phyloP scores from a whole-genome alignment of 805 yeast genomes.

The Spathaspora sp. region DNA sequence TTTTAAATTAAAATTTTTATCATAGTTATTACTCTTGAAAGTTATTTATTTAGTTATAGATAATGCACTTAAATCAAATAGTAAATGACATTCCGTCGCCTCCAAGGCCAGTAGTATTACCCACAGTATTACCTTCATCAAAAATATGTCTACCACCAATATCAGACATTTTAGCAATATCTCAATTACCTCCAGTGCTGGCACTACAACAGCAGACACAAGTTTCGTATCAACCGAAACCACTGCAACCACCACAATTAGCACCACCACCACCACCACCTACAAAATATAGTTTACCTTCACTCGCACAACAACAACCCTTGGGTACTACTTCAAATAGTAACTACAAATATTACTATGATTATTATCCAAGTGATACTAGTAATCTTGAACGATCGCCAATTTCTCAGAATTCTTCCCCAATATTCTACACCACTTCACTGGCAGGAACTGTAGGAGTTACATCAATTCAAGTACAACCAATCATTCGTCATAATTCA shows the following conservation, averaged over 20 bases:
- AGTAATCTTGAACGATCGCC: neutral
- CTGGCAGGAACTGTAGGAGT: neutral
- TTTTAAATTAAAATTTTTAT: neutral
- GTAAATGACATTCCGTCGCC: neutral
- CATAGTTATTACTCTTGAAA: neutral
- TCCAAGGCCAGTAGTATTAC: neutral
- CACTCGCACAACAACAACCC: conserved; percentile 1
- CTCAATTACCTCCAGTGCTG: conserved; percentile 5
- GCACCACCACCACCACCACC: conserved; percentile 7
- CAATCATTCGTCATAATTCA: neutral
- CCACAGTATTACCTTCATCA: conserved; percentile 4
- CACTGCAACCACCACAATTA: conserved; percentile 1
- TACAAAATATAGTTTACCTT: conserved; percentile 1
- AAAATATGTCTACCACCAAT: conserved; percentile 35
- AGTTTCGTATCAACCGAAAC: conserved; percentile 1
- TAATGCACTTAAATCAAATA: conserved; percentile 1
- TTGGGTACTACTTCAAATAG: neutral
- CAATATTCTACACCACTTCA: neutral
- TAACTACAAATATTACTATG: conserved; percentile 1
- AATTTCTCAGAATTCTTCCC: conserved; percentile 1
- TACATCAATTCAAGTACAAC: neutral
- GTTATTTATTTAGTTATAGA: neutral
- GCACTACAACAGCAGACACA: conserved; percentile 6
- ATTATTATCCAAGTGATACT: neutral
- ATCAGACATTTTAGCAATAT: conserved; percentile 29